Conservation (phyloP, 176 grass and related monocot genomes). For the Musa beccarii region DNA sequence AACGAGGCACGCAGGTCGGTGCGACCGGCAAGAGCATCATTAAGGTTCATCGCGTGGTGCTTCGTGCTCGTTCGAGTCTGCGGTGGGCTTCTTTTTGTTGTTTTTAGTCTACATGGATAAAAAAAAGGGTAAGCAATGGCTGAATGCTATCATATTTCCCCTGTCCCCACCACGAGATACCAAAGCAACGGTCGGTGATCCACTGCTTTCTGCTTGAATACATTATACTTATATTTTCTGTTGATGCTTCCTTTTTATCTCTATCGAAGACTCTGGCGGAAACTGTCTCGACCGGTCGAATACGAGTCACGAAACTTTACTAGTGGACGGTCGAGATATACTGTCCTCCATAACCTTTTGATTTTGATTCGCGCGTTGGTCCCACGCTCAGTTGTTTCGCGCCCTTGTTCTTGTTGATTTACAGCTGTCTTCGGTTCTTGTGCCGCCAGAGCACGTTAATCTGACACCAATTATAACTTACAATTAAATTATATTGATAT, state of each 20-base stretch:
- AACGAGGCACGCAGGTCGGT: too few relatives aligned
- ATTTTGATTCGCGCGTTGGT: background rate
- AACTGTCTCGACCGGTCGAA: background rate
- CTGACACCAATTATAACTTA: background rate
- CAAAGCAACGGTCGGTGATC: too few relatives aligned
- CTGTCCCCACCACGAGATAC: too few relatives aligned
- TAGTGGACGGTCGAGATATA: background rate
- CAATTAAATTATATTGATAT: too few relatives aligned
- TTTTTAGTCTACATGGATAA: background rate
- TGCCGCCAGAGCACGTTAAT: background rate
- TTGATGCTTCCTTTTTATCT: too few relatives aligned
- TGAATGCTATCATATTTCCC: too few relatives aligned
- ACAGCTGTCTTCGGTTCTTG: background rate
- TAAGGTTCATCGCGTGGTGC: background rate
- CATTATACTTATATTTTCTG: too few relatives aligned
- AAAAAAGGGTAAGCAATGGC: too few relatives aligned
- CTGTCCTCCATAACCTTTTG: background rate
- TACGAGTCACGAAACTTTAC: background rate
- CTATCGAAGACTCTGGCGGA: background rate
- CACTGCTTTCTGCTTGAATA: too few relatives aligned
- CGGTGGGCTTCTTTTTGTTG: background rate
- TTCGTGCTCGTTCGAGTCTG: background rate
- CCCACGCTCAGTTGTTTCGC: background rate
- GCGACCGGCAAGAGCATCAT: too few relatives aligned
- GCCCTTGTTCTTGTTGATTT: background rate